A percentile compares a stretch with the other conserved stretches of the same genome.
Evolutionary conservation across 1,284 basidiomycete genomes (phyloP).

Genomic region (Neonothopanus nambi): DNA sequence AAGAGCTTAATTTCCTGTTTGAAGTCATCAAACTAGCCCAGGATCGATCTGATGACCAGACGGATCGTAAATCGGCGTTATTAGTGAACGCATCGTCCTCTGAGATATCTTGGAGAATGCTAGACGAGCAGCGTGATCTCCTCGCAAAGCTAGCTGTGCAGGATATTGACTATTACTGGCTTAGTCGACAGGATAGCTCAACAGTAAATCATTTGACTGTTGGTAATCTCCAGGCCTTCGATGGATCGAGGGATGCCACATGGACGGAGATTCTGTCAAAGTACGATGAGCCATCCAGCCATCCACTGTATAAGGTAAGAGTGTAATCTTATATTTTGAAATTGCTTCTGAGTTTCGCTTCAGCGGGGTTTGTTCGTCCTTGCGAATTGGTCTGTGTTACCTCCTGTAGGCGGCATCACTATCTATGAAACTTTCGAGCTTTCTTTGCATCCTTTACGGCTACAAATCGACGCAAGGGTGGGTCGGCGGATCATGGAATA

Average conservation of each 20-base stretch:
- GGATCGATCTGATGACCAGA: constrained; percentile 68
- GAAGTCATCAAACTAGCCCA: constrained; percentile 87
- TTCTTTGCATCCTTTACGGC: constrained; percentile 82
- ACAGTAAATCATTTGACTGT: constrained; percentile 80
- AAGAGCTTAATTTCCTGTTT: constrained; percentile 86
- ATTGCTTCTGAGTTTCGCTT: constrained; percentile 15
- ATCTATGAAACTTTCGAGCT: constrained; percentile 88
- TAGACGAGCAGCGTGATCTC: constrained; percentile 73
- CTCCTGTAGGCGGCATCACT: constrained; percentile 91
- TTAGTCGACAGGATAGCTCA: constrained; percentile 88
- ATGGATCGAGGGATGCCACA: constrained; percentile 80
- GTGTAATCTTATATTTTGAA: constrained; percentile 7
- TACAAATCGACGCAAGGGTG: constrained; percentile 84
- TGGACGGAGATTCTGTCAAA: constrained; percentile 91
- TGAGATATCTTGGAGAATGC: constrained; percentile 94
- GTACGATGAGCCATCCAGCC: constrained; percentile 63
- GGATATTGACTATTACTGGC: constrained; percentile 81
- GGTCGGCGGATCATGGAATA: constrained; percentile 89
- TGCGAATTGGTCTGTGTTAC: constrained; percentile 79
- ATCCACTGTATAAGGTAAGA: constrained; percentile 67
- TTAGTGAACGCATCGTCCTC: constrained; percentile 82
- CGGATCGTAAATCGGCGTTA: constrained; percentile 81
- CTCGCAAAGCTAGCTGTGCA: constrained; percentile 87
- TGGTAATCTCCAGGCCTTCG: constrained; percentile 83
- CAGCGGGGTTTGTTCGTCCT: constrained; percentile 69